Conservation (phyloP, 164 flowering plant genomes). For the Nymphaea thermarum region DNA sequence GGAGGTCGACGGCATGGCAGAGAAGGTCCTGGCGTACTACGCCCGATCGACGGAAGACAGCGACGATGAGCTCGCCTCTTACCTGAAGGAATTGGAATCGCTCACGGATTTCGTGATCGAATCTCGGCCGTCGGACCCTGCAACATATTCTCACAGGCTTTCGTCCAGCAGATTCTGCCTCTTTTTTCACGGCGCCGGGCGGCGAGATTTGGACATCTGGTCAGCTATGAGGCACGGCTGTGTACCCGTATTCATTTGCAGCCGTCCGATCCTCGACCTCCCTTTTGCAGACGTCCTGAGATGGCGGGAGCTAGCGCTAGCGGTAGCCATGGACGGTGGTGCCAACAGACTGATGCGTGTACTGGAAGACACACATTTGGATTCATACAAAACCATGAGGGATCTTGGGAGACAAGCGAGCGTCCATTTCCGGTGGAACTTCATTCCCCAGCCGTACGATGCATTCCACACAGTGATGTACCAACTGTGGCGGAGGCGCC, state of each 20-base stretch:
- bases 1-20: background rate
- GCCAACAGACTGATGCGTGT: constrained; percentile 15
- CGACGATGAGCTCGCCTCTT: background rate
- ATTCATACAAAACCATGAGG: constrained; percentile 29
- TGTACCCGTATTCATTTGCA: constrained; percentile 61
- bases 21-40: constrained; percentile 18
- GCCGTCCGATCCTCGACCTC: constrained; percentile 59
- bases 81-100: constrained; percentile 17
- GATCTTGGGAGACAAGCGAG: constrained; percentile 34
- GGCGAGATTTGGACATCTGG: background rate
- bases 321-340: constrained; percentile 16
- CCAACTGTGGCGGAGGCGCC: constrained; percentile 72
- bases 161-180: constrained; percentile 40
- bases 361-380: constrained; percentile 19
- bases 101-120: constrained; percentile 37
- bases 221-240: constrained; percentile 41
- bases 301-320: constrained; percentile 57
- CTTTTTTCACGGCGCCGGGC: constrained; percentile 31
- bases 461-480: constrained; percentile 56
- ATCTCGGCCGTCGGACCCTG: constrained; percentile 23
- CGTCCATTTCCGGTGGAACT: constrained; percentile 51
- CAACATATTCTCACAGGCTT: background rate
- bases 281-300: constrained; percentile 57
- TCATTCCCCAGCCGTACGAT: constrained; percentile 37
- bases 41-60: background rate